A percentile compares a stretch with the other conserved stretches of the same genome.
These are phyloP conservation scores for Ogataea parapolymorpha DNA, from an alignment of 805 yeast genomes.

Conservation along the genomic window DNA sequence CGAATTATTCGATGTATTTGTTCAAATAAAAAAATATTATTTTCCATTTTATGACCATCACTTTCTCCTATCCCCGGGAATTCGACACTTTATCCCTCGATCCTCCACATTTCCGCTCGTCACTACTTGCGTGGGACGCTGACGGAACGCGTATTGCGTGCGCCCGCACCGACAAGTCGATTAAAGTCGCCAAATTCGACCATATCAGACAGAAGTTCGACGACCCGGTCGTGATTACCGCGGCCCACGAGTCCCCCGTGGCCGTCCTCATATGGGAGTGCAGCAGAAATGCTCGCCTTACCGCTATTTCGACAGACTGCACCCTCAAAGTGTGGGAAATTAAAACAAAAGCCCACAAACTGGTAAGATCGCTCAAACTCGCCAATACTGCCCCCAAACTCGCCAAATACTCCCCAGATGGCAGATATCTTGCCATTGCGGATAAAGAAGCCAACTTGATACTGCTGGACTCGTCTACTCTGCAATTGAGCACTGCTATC, in stretches of 20 bases:
- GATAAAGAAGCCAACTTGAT: slow-evolving; percentile 33
- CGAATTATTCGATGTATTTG: not conserved
- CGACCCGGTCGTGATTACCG: slow-evolving; percentile 37
- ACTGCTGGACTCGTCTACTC: slow-evolving; percentile 23
- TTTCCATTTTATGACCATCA: slow-evolving; percentile 2
- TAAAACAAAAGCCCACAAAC: slow-evolving; percentile 30
- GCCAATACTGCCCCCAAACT: slow-evolving; percentile 9
- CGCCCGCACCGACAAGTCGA: slow-evolving; percentile 41
- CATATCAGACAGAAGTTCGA: slow-evolving; percentile 24
- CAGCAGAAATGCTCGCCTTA: slow-evolving; percentile 37
- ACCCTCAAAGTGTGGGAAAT: slow-evolving; percentile 42
- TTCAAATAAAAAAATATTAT: not conserved
- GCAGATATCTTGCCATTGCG: slow-evolving; percentile 37
- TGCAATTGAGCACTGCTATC: slow-evolving; percentile 30
- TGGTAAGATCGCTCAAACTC: slow-evolving; percentile 9
- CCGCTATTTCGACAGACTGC: slow-evolving; percentile 44
- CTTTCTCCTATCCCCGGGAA: slow-evolving; percentile 8
- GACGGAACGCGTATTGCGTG: slow-evolving; percentile 42
- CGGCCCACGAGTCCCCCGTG: slow-evolving; percentile 41
- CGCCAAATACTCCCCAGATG: slow-evolving; percentile 40
- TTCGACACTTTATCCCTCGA: slow-evolving; percentile 17
- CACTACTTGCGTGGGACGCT: slow-evolving; percentile 32
- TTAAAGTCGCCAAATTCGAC: slow-evolving; percentile 39
- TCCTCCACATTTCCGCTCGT: slow-evolving; percentile 5
- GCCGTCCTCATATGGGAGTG: slow-evolving; percentile 47